Percentiles rank a stretch among this genome's conserved stretches.
Conservation (phyloP, 345 rosid species). For the Brassica napus region Da-Ae NC_063450.1:46976501-46977000, state of each 20-base stretch:
- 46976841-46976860: constrained; percentile 46
- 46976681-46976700: neutral
- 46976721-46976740: constrained; percentile 40
- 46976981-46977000: neutral
- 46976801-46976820: constrained; percentile 58
- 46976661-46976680: neutral
- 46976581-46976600: constrained; percentile 8
- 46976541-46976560: neutral
- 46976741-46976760: constrained; percentile 75
- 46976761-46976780: constrained; percentile 82
- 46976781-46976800: constrained; percentile 67
- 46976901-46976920: neutral
- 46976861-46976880: constrained; percentile 23
- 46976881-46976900: neutral
- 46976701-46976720: constrained; percentile 11
- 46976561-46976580: constrained; percentile 1
- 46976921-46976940: neutral
- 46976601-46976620: constrained; percentile 23
- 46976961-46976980: neutral
- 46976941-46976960: neutral
- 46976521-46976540: constrained; percentile 8
- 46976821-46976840: constrained; percentile 91
- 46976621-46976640: constrained; percentile 17
- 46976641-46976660: neutral
- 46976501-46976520: neutral